These are phyloP conservation scores for Pleurotus giganteus DNA, from an alignment of 768 basidiomycete genomes.

Conservation along the genomic window DNA sequence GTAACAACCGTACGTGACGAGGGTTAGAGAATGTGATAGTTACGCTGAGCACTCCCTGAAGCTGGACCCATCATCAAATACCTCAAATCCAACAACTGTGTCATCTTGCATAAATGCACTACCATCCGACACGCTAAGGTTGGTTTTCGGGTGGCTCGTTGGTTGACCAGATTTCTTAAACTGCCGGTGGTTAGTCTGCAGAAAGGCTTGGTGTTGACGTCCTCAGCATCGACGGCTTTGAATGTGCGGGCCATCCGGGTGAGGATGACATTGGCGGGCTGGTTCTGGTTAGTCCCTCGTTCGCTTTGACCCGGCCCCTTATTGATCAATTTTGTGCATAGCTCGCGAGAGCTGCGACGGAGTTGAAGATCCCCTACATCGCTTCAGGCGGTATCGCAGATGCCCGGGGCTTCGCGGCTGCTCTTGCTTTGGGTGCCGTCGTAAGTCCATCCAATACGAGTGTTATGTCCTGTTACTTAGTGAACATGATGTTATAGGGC, in stretches of 20 bases:
- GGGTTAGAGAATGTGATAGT: neutral
- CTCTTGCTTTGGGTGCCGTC: conserved; percentile 76
- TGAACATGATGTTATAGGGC: conserved; percentile 46
- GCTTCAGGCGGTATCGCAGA: conserved; percentile 93
- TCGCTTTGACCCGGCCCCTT: no score
- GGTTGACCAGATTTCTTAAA: neutral
- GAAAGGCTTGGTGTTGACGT: conserved; percentile 82
- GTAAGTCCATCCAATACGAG: conserved; percentile 42
- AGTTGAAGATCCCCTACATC: conserved; percentile 81
- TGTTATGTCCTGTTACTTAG: neutral
- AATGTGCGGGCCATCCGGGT: conserved; percentile 95
- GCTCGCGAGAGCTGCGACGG: conserved; percentile 85
- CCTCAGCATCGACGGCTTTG: conserved; percentile 87
- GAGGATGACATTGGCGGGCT: conserved; percentile 91
- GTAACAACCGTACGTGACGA: conserved; percentile 70
- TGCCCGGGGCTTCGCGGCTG: conserved; percentile 78
- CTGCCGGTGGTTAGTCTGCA: conserved; percentile 41
- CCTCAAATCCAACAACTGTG: conserved; percentile 75
- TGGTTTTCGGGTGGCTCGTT: conserved; percentile 2
- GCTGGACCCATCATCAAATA: conserved; percentile 77
- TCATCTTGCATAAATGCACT: conserved; percentile 91
- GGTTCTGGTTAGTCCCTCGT: conserved; percentile 55
- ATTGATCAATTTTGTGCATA: conserved; percentile 32
- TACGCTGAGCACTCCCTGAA: conserved; percentile 24
- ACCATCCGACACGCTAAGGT: conserved; percentile 85